These are phyloP conservation scores for Neonectria magnoliae DNA, from an alignment of 2,329 filamentous ascomycete species.

Conservation along the genomic window DNA sequence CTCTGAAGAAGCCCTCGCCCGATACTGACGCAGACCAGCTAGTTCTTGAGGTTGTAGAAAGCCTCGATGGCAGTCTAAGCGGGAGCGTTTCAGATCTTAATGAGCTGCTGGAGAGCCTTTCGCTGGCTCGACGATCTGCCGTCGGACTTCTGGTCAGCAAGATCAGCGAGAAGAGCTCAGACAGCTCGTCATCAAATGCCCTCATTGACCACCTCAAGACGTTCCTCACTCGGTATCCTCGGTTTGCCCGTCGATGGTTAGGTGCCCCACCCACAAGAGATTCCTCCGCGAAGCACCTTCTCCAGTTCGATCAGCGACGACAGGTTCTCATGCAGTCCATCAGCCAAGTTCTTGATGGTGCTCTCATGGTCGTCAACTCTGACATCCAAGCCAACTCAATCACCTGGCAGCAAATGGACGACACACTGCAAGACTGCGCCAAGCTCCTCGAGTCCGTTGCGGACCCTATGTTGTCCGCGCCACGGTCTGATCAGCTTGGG, in stretches of 20 bases:
- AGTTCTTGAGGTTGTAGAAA: constrained; percentile 60
- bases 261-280: constrained; percentile 64
- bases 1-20: constrained; percentile 56
- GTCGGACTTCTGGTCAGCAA: constrained; percentile 57
- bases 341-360: constrained; percentile 68
- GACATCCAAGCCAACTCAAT: constrained; percentile 59
- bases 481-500: constrained; percentile 47
- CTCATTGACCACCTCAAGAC: constrained; percentile 59
- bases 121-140: constrained; percentile 63
- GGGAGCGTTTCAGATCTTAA: constrained; percentile 69
- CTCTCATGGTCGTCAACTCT: constrained; percentile 65
- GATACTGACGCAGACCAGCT: constrained; percentile 53
- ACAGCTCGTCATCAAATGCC: constrained; percentile 19
- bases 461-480: constrained; percentile 46
- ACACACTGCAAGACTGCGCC: constrained; percentile 65
- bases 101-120: constrained; percentile 67
- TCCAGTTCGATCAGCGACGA: constrained; percentile 70
- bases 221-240: constrained; percentile 67
- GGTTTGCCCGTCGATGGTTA: constrained; percentile 70
- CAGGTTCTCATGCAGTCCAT: constrained; percentile 62
- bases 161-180: constrained; percentile 29
- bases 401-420: constrained; percentile 66
- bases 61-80: constrained; percentile 67
- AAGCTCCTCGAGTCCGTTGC: constrained; percentile 64
- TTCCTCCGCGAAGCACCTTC: constrained; percentile 63